Conservation (phyloP, 2,329 filamentous ascomycete genomes). For the Colletotrichum falcatum region DNA sequence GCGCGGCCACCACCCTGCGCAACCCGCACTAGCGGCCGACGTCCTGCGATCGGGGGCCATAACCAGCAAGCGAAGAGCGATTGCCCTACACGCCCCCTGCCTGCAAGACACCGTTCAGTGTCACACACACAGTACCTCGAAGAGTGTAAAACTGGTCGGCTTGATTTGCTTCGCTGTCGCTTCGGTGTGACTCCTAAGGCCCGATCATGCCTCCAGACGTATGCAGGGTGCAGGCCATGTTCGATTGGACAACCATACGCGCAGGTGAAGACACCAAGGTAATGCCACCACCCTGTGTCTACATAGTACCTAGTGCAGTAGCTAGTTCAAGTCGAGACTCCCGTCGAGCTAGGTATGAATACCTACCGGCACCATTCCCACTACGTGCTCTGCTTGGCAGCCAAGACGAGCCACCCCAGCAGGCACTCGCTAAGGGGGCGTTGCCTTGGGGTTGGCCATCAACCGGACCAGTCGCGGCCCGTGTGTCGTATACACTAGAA, state of each 20-base stretch:
- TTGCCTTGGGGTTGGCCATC: not conserved
- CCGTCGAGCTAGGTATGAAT: not conserved
- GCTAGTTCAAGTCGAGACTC: not conserved
- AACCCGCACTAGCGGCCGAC: conserved; percentile 30
- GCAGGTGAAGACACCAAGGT: not conserved
- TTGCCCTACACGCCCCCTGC: not conserved
- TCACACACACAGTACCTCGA: not conserved
- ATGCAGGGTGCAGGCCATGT: not conserved
- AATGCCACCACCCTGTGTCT: not conserved
- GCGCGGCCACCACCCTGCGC: conserved; percentile 5
- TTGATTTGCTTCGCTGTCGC: not conserved
- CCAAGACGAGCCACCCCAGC: not conserved
- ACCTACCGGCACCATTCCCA: not conserved
- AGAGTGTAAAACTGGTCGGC: not conserved
- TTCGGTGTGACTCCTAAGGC: not conserved
- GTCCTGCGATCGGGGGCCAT: conserved; percentile 33
- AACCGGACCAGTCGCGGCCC: conserved; percentile 6
- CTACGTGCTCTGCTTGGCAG: not conserved
- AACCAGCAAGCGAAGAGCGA: conserved; percentile 8
- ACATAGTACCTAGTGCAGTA: too few species aligned
- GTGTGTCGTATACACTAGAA: conserved; percentile 16
- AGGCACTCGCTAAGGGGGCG: not conserved
- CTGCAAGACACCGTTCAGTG: not conserved
- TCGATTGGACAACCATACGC: not conserved
- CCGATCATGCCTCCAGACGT: not conserved